A percentile compares a stretch with the other conserved stretches of the same genome.
Conservation (phyloP, 768 basidiomycete genomes). For the Mycena venus region DNA sequence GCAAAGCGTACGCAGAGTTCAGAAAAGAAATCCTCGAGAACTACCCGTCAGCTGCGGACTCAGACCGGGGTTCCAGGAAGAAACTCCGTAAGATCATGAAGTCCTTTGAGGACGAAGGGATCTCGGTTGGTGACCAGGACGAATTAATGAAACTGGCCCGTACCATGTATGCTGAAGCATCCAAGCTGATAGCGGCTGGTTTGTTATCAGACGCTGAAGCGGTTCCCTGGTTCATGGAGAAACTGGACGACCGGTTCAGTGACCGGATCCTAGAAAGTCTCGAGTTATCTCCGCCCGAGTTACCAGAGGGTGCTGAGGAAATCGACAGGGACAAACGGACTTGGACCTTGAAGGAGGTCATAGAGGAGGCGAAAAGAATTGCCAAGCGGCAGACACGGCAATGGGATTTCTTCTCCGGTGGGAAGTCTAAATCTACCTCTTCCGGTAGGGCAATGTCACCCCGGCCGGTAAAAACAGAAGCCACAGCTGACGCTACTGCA, state of each 20-base stretch:
- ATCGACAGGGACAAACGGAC: neutral
- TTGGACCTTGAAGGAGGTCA: neutral
- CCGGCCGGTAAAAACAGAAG: neutral
- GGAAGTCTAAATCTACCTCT: neutral
- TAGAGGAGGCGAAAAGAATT: neutral
- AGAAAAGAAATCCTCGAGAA: slow-evolving; percentile 9
- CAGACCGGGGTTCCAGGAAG: neutral
- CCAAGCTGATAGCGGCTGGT: neutral
- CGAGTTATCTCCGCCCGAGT: neutral
- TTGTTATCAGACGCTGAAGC: neutral
- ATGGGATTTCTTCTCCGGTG: neutral
- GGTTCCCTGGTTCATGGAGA: neutral
- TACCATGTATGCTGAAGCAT: neutral
- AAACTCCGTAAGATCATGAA: neutral
- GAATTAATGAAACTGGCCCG: neutral
- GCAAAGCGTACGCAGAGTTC: neutral
- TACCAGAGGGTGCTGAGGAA: neutral
- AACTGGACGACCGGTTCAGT: neutral
- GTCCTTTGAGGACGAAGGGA: neutral
- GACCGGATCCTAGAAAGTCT: neutral
- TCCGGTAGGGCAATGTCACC: too few species aligned
- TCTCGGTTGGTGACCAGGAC: neutral
- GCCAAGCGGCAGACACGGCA: neutral
- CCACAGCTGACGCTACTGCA: neutral
- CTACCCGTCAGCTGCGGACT: neutral